Evolutionary conservation across 345 rosid species (phyloP), one percentile per base, ranked within the genome.

Genomic region (Aquilaria sinensis): DNA sequence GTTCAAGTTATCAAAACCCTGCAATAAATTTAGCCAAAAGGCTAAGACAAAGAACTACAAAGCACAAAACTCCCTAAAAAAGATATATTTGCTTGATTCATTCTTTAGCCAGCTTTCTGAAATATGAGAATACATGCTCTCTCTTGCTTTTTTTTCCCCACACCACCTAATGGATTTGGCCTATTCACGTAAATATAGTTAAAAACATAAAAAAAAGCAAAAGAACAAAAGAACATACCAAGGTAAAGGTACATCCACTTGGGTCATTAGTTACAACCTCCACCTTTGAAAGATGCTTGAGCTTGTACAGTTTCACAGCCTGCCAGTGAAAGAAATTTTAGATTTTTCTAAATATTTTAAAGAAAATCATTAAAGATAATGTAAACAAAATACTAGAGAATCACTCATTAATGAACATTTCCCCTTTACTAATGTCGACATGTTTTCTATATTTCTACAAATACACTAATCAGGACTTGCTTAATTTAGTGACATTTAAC

Each of bases 191-290:
- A 23, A 23, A 23, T 23, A 23, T 23, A 0, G 43, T 3, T 3
- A 37, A 37, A 7, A 37, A 34, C 49, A 57, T 8, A 53, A 12
- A 10, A 51, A 62, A 57, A 45, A 48, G 31, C 32, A 51, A 49
- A 12, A 7, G 30, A 23, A 23, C 23, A 23, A 37, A 37, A 37
- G 43, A 7, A 65, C 55, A 75, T 86, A 88, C 96, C 88, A 91
- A 71, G 58, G 88, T 86, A 72, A 91, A 88, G 49, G 96, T 84
- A 74, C 97, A 91, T 58, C 96, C 97, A 74, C 96, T 91, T 47
- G 96, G 93, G 74, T 91, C 97, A 74, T 86, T 88, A 52, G 87
- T 74, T 73, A 86, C 72, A 75, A 91, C 97, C 82, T 91, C 97
- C 72, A 91, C 80, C 70, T 88, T 86, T 9, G 93, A 73, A 56